These are phyloP conservation scores for Suaeda aralocaspica DNA, from an alignment of 148 eudicot genomes.

Conservation along the genomic window DNA sequence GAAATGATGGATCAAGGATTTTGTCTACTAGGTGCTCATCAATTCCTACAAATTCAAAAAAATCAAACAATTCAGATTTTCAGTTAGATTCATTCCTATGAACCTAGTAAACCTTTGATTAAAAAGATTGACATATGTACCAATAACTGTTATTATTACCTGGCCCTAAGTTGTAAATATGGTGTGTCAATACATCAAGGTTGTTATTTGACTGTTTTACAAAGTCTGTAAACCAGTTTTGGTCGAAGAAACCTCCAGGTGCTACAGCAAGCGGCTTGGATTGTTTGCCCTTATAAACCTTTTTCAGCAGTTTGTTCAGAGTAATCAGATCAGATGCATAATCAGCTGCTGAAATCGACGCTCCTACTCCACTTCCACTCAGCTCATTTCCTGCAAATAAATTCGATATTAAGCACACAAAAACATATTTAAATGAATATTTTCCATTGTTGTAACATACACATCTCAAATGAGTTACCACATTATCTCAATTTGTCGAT, in stretches of 20 bases:
- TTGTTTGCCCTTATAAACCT: slow-evolving; percentile 40
- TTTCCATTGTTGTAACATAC: not conserved
- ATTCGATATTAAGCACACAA: slow-evolving; percentile 10
- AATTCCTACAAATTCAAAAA: slow-evolving; percentile 37
- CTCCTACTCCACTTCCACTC: slow-evolving; percentile 73
- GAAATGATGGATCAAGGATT: slow-evolving; percentile 60
- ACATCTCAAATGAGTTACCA: not conserved
- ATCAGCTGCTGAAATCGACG: slow-evolving; percentile 58
- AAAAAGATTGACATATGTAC: not conserved
- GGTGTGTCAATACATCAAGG: slow-evolving; percentile 68
- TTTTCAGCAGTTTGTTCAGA: slow-evolving; percentile 42
- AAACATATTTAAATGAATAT: not conserved
- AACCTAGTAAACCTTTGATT: not conserved
- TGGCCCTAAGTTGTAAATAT: slow-evolving; percentile 89
- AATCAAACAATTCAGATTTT: not conserved
- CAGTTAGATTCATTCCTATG: not conserved
- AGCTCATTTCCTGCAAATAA: slow-evolving; percentile 75
- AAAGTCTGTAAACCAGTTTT: slow-evolving; percentile 58
- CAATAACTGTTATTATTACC: no score
- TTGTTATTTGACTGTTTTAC: slow-evolving; percentile 37
- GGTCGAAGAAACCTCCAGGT: slow-evolving; percentile 86
- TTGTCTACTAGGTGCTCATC: slow-evolving; percentile 67
- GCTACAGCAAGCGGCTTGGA: slow-evolving; percentile 52
- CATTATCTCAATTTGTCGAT: not conserved
- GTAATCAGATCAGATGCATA: slow-evolving; percentile 53